Conservation (phyloP, 2,329 filamentous ascomycete genomes). For the Ophiognomonia clavigignenti-juglandacearum region DNA sequence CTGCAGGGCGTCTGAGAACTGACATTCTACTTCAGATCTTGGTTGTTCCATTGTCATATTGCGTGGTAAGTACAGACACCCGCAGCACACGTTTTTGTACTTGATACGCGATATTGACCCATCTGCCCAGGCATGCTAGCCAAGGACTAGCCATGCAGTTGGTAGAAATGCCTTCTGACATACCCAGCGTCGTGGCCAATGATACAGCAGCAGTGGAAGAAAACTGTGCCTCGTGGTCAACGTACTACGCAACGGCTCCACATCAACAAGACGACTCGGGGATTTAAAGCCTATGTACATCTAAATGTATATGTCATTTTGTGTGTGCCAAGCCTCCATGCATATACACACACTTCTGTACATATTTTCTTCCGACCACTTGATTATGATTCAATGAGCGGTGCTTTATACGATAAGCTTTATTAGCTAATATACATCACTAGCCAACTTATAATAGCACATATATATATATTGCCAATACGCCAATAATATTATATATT, state of each 20-base stretch:
- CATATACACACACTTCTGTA: too few relatives aligned
- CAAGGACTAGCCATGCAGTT: not conserved
- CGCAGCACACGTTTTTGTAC: not conserved
- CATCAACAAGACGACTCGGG: not conserved
- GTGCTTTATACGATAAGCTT: too few relatives aligned
- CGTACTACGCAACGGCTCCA: not conserved
- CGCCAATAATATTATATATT: too few relatives aligned
- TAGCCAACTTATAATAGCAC: too few relatives aligned
- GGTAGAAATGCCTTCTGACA: not conserved
- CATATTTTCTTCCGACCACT: too few relatives aligned
- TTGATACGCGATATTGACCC: too few relatives aligned
- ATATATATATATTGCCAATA: too few relatives aligned
- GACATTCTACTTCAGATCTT: conserved; percentile 8
- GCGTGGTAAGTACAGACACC: conserved; percentile 6
- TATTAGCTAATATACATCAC: too few relatives aligned
- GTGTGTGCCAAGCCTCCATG: too few relatives aligned
- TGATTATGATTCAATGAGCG: too few relatives aligned
- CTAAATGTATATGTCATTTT: too few relatives aligned
- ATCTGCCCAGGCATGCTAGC: not conserved
- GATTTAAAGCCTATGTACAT: not conserved
- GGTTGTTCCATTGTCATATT: conserved; percentile 25
- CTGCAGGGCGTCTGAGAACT: not conserved
- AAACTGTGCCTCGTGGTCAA: not conserved
- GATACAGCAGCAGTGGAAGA: not conserved
- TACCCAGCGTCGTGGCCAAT: not conserved